Evolutionary conservation across 441 rosid species (phyloP), one percentile per base, ranked within the genome.

Genomic region (Eruca vesicaria): DNA sequence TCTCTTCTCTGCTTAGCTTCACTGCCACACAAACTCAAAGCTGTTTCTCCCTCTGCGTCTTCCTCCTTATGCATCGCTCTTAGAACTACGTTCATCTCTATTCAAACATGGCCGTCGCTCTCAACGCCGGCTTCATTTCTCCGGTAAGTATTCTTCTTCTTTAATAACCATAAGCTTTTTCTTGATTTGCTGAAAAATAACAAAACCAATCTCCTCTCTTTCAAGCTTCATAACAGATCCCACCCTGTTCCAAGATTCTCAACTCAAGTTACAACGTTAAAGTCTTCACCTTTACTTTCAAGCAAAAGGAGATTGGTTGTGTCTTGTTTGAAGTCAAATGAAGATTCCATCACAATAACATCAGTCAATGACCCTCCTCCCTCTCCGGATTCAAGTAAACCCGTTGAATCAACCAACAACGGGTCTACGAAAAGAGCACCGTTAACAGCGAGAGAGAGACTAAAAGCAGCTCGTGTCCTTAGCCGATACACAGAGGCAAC

Each of bases 401-500:
- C 81, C 16, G 73, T 74, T 26, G 84, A 78, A 69, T 29, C 83
- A 43, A 57, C 75, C 29, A 83, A 68, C 9, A 83, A 79, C 72
- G 85, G 85, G 31, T 78, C 87, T 56, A 63, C 82, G 9, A 90
- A 82, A 82, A 83, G 86, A 65, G 74, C 87, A 0, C 80, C 94
- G 19, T 77, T 88, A 73, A 90, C 97, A 9, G 99, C 92, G 5
- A 82, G 94, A 70, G 98, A 90, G 79, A 87, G 97, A 72, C 82
- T 94, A 15, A 85, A 80, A 77, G 99, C 97, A 1, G 98, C 97
- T 19, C 83, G 99, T 41, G 88, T 92, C 21, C 92, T 85, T 38
- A 86, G 86, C 66, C 80, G 91, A 35, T 78, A 84, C 76, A 63
- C 86, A 2, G 95, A 90, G 74, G 73, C 89, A 21, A 83, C 89